Conservation (phyloP, 202 grass and related monocot species). For the Setaria italica region DNA sequence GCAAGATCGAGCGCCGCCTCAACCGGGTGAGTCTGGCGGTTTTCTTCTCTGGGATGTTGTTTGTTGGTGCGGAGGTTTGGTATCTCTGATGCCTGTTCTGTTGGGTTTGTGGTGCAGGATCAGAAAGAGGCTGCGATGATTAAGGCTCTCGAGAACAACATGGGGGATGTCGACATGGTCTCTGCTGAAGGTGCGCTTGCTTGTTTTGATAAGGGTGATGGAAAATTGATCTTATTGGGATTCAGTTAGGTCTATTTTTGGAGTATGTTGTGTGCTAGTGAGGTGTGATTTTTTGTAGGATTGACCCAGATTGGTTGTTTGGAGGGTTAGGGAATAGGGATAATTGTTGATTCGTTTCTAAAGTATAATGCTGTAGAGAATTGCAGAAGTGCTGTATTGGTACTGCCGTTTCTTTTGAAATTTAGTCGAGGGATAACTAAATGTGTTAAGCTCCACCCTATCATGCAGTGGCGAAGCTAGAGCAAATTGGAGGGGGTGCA, state of each 20-base stretch:
- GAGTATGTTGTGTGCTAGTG: background rate
- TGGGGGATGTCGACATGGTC: slow-evolving; percentile 87
- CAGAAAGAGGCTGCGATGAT: slow-evolving; percentile 76
- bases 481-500: no score
- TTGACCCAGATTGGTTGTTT: background rate
- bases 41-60: background rate
- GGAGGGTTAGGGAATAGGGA: background rate
- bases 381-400: background rate
- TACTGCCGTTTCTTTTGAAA: background rate
- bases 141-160: slow-evolving; percentile 80
- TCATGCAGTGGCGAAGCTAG: no score
- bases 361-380: background rate
- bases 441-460: background rate
- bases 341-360: background rate
- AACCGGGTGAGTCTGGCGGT: slow-evolving; percentile 52
- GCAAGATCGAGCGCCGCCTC: slow-evolving; percentile 68
- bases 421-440: background rate
- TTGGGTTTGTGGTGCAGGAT: slow-evolving; percentile 48
- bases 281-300: background rate
- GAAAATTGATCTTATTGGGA: background rate
- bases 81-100: background rate
- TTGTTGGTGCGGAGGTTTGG: no score
- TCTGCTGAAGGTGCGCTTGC: slow-evolving; percentile 66
- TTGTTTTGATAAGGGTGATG: background rate
- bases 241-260: background rate